Conservation (phyloP, 345 rosid genomes). For the Arabidopsis suecica region DNA sequence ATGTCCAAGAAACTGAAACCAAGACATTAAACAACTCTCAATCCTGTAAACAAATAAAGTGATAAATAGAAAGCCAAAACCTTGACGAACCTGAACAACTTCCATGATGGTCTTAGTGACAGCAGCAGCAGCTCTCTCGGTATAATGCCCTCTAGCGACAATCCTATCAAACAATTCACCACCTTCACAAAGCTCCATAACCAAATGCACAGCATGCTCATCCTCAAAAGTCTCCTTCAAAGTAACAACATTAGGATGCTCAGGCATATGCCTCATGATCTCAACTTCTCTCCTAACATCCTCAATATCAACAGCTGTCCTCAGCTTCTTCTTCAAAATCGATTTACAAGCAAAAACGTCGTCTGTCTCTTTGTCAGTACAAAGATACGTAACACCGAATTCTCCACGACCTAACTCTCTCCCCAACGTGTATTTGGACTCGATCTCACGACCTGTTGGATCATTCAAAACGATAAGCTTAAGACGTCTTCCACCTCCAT, state of each 20-base stretch:
- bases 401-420: slow-evolving; percentile 99
- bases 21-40: background rate
- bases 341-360: slow-evolving; percentile 86
- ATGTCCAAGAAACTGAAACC: background rate
- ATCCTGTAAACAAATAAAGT: background rate
- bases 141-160: slow-evolving; percentile 94
- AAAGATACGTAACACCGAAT: slow-evolving; percentile 87
- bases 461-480: slow-evolving; percentile 70
- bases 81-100: slow-evolving; percentile 79
- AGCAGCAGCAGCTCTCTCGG: slow-evolving; percentile 95
- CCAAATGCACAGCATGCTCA: slow-evolving; percentile 87
- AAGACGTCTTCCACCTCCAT: slow-evolving; percentile 32
- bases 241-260: slow-evolving; percentile 75
- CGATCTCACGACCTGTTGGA: slow-evolving; percentile 80
- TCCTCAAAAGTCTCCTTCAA: slow-evolving; percentile 90
- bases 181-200: slow-evolving; percentile 97
- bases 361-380: slow-evolving; percentile 64
- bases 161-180: slow-evolving; percentile 98
- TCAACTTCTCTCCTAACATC: slow-evolving; percentile 97
- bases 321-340: slow-evolving; percentile 91
- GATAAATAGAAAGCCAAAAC: background rate
- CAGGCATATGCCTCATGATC: slow-evolving; percentile 93
- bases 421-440: slow-evolving; percentile 69
- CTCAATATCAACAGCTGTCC: slow-evolving; percentile 89
- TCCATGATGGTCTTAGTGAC: slow-evolving; percentile 88